Evolutionary conservation across 2,329 filamentous ascomycete genomes (phyloP).

Genomic region (Microcyclospora pomicola): DNA sequence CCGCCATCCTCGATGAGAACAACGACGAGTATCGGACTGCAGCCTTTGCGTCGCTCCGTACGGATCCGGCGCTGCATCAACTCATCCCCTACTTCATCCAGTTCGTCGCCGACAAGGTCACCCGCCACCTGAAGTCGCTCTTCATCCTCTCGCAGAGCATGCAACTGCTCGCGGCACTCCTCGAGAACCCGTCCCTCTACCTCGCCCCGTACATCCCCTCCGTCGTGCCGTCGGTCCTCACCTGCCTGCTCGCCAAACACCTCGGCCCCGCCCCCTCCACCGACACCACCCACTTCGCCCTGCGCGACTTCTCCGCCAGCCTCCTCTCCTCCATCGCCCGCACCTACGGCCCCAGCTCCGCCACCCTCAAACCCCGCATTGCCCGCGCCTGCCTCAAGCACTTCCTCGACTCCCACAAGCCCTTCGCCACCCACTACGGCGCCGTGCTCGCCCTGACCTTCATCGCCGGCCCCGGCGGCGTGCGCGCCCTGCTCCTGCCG

Average conservation of each 20-base stretch:
- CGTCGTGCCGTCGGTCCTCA: conserved; percentile 76
- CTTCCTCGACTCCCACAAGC: conserved; percentile 75
- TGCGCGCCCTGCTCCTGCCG: conserved; percentile 51
- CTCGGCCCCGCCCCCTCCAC: conserved; percentile 43
- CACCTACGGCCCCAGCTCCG: conserved; percentile 69
- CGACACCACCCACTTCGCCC: conserved; percentile 53
- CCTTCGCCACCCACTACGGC: conserved; percentile 75
- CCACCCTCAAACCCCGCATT: conserved; percentile 72
- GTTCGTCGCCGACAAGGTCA: conserved; percentile 91
- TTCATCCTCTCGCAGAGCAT: conserved; percentile 87
- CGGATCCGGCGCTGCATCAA: conserved; percentile 88
- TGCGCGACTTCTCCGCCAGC: conserved; percentile 73
- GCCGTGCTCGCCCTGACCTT: conserved; percentile 67
- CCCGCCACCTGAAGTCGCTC: conserved; percentile 78
- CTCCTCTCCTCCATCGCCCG: conserved; percentile 65
- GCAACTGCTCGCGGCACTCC: conserved; percentile 71
- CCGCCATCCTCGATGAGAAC: conserved; percentile 73
- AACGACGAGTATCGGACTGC: conserved; percentile 78
- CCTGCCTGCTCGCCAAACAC: conserved; percentile 74
- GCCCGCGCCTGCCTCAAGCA: conserved; percentile 87
- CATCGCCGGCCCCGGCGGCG: conserved; percentile 55
- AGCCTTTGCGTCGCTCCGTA: conserved; percentile 69
- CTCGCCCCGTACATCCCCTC: conserved; percentile 53
- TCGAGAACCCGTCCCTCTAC: conserved; percentile 71
- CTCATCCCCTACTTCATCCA: conserved; percentile 93